Base-by-base conservation (phyloP, 2,329 filamentous ascomycete genomes). In the Talaromyces funiculosus region DNA sequence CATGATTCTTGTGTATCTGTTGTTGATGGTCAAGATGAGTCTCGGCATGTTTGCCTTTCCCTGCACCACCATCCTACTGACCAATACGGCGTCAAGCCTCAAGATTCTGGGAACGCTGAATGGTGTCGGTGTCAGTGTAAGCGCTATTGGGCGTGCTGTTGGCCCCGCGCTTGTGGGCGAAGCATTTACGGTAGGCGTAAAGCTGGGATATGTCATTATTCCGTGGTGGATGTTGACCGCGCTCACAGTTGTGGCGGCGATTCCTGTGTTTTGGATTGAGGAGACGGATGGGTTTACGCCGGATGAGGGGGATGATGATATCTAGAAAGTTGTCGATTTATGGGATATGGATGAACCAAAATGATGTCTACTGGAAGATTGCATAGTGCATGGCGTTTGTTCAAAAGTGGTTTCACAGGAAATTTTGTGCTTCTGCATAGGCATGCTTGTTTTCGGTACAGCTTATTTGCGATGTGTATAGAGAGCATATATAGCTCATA, bases 21-120 rank as follows among this genome's bases (percentile, higher is more conserved):
- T 95, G 38, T 86, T 97, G 79, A 74, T 90, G 43, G 66, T 87
- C 68, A 95, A 96, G 72, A 87, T 88, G 9, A 82, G 89, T 59
- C 84, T 83, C 40, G 86, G 87, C 62, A 94, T 95, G 64, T 88
- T 97, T 68, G 89, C 89, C 0, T 97, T 97, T 72, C 93, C 94
- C 0, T 94, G 90, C 68, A 88, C 84, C 26, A 96, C 90, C 5
- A 97, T 97, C 67, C 80, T 97, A 53, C 82, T 97, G 38, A 97
- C 92, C 29, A 97, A 97, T 75, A 90, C 88, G 9, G 91, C 91
- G 4, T 76, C 81, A 0, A 92, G 88, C 59, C 78, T 96, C 16
- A 80, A 83, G 45, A 84, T 96, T 9, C 82, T 97, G 4, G 92
- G 92, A 1, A 97, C 92, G 0, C 77, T 97, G 59, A 97, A 97